Evolutionary conservation across 352 stramenopile genomes (phyloP).

Genomic region (Pythium oligandrum): DNA sequence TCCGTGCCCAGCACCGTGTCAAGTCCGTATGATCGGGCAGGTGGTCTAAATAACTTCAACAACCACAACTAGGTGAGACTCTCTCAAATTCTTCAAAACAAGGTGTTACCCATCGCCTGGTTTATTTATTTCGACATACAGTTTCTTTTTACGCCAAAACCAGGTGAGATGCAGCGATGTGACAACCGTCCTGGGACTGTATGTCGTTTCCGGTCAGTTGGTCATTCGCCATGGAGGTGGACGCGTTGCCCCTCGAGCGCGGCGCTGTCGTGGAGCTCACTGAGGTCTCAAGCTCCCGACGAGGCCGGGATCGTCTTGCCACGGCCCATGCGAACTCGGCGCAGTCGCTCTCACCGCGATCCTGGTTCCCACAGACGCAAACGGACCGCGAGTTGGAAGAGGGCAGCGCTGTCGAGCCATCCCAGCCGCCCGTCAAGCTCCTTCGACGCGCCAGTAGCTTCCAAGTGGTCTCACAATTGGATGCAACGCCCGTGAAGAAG

Average conservation of each 20-base stretch:
- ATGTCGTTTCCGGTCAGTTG: too few relatives aligned
- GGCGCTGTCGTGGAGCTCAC: conserved; percentile 45
- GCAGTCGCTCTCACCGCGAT: conserved; percentile 33
- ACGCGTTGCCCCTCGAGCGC: conserved; percentile 19
- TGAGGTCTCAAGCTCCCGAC: conserved; percentile 3
- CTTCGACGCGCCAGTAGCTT: conserved; percentile 62
- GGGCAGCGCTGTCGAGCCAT: conserved; percentile 1
- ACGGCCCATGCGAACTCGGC: conserved; percentile 33
- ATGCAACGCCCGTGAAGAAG: conserved; percentile 9
- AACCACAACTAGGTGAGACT: too few relatives aligned
- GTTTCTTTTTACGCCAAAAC: too few relatives aligned
- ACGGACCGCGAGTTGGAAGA: conserved; percentile 12
- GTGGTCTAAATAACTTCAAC: too few relatives aligned
- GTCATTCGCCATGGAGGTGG: conserved; percentile 12
- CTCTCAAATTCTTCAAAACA: too few relatives aligned
- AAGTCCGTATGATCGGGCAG: too few relatives aligned
- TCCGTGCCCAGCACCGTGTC: too few relatives aligned
- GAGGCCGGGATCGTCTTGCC: conserved; percentile 3
- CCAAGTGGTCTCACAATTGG: conserved; percentile 22
- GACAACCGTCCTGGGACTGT: too few relatives aligned
- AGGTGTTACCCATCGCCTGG: too few relatives aligned
- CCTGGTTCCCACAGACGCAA: conserved; percentile 10
- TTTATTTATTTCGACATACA: too few relatives aligned
- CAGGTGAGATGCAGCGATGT: too few relatives aligned
- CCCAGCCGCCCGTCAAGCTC: conserved; percentile 11